Base-by-base conservation (phyloP, 2,329 filamentous ascomycete species). In the Byssothecium circinans region DNA sequence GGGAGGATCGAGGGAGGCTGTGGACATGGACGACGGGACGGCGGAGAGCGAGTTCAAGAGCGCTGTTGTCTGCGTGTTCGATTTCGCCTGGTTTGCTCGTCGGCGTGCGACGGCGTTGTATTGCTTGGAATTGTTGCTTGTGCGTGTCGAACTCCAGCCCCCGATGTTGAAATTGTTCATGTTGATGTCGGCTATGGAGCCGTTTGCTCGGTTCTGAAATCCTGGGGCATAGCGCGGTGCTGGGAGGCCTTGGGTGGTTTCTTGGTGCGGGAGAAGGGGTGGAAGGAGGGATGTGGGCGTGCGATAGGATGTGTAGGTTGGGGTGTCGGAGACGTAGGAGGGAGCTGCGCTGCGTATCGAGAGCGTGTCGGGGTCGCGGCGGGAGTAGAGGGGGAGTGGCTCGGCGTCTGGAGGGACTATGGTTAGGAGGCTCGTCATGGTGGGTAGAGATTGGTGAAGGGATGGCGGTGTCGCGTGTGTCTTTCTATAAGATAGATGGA, bases 321-420 rank as follows among this genome's bases (percentile, higher is more conserved):
- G 85, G 2, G 78, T 81, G 43, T 86, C 83, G 44, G 84, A 87
- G 52, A 81, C 56, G 66, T 87, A 87, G 8, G 85, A 87, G 33
- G 85, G 85, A n/a, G 84, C 84, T 7, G 79, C 79, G 15, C 84
- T 87, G 57, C 76, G 82, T 52, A 88, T 80, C 8, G 85, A 88
- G 6, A 81, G 78, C 18, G 84, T 86, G 59, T 88, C 85, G 49
- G 85, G 82, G 64, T 87, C 84, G 33, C 52, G 23, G 32, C 50
- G 54, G 11, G 51, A 57, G 45, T 67, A 69, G 34, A 67, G 57
- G 4, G 67, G 65, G 20, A 69, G 62, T 14, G 60, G 60, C 46
- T 69, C 65, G 8, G 54, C 36, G 41, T 56, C 49, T 48, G 54
- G 48, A 17, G 61, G 61, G 2, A 57, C 57, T 49, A 54, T 52